phyloP scores from a whole-genome alignment of 139 green algal species.

The Chlamydomonas asymmetrica region DNA sequence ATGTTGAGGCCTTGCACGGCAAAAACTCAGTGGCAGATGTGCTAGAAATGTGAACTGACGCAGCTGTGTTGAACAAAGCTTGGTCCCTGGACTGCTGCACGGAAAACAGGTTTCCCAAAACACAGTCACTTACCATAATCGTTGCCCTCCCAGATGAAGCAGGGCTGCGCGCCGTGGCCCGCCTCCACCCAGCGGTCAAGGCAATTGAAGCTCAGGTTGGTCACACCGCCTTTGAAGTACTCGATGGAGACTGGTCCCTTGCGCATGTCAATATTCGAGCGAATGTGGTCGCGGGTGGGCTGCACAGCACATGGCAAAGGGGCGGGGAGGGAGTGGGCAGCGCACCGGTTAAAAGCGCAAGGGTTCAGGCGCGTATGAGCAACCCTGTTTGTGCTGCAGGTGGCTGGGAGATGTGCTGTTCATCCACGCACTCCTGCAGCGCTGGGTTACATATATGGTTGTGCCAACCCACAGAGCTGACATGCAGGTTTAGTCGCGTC shows the following conservation, averaged over 20 bases:
- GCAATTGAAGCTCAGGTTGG: conserved; percentile 85
- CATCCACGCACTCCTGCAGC: not conserved
- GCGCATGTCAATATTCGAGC: conserved; percentile 76
- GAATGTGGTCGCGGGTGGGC: conserved; percentile 9
- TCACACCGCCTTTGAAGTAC: conserved; percentile 75
- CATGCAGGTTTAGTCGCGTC: too few species aligned
- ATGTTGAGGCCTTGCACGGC: not conserved
- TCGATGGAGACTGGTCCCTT: conserved; percentile 69
- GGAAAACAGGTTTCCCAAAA: too few species aligned
- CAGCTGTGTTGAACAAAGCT: too few species aligned
- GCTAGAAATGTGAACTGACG: too few species aligned
- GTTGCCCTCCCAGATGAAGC: conserved; percentile 81
- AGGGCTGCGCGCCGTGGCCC: conserved; percentile 58
- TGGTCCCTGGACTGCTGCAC: too few species aligned
- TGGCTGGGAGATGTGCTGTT: not conserved
- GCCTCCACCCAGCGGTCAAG: conserved; percentile 71
- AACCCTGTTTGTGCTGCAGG: not conserved
- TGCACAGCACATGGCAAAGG: not conserved
- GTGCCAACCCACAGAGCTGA: not conserved
- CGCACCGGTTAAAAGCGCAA: not conserved
- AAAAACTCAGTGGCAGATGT: not conserved
- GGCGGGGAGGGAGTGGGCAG: not conserved
- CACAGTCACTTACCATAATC: conserved; percentile 14
- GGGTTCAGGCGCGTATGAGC: not conserved
- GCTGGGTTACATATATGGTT: not conserved